A percentile compares a stretch with the other conserved stretches of the same genome.
phyloP scores from a whole-genome alignment of 176 grass and related monocot genomes.

The Aegilops speltoides region DNA sequence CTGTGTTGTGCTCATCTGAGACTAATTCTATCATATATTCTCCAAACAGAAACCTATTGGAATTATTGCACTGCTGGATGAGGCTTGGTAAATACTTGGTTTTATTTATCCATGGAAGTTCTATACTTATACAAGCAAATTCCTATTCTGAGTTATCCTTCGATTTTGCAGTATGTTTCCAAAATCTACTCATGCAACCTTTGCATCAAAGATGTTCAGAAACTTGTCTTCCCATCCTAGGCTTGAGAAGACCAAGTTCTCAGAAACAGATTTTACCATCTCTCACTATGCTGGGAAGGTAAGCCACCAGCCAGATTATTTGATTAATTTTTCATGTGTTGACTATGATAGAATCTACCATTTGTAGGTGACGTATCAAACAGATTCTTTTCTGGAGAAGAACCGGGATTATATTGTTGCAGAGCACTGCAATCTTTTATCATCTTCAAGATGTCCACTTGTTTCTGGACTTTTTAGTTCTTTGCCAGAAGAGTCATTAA shows the following conservation, averaged over 20 bases:
- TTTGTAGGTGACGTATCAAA: constrained; percentile 92
- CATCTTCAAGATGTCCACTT: constrained; percentile 80
- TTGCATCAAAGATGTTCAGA: constrained; percentile 90
- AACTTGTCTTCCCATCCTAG: constrained; percentile 78
- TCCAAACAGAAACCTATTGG: constrained; percentile 92
- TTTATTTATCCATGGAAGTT: constrained; percentile 21
- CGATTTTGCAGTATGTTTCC: constrained; percentile 87
- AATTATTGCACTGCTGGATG: constrained; percentile 95
- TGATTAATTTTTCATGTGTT: constrained; percentile 24
- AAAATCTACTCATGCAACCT: constrained; percentile 92
- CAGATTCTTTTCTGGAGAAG: constrained; percentile 94
- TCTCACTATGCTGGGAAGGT: constrained; percentile 99
- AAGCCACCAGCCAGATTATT: constrained; percentile 11
- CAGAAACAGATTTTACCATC: constrained; percentile 95
- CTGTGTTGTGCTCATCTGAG: neutral
- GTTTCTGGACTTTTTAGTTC: constrained; percentile 88
- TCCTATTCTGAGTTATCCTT: neutral
- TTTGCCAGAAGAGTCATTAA: constrained; percentile 83
- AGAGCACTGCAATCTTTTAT: constrained; percentile 94
- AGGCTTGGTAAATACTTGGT: constrained; percentile 82
- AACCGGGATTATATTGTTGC: constrained; percentile 98
- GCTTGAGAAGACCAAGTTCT: constrained; percentile 94
- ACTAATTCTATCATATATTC: constrained; percentile 27
- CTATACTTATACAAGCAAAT: constrained; percentile 10
- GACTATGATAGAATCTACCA: neutral